These are phyloP conservation scores for Neurospora sp. DNA, from an alignment of 495 filamentous ascomycete species.

Conservation along the genomic window DNA sequence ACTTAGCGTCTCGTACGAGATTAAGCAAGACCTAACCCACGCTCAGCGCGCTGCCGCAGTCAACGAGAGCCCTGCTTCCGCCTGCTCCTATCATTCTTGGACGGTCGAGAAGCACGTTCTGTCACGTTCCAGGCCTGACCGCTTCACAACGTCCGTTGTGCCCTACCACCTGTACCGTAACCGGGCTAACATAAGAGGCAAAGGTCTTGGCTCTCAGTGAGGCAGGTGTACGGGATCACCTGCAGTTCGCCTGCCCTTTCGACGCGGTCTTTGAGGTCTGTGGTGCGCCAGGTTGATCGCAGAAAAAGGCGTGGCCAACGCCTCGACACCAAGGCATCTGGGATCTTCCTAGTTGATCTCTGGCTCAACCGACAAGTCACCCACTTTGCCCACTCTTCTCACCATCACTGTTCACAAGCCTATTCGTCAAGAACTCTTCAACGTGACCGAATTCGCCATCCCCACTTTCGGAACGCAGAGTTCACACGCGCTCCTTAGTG, in stretches of 20 bases:
- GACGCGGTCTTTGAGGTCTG: neutral
- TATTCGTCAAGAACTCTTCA: constrained; percentile 17
- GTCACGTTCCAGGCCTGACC: neutral
- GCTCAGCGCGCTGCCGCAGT: constrained; percentile 13
- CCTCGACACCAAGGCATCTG: constrained; percentile 8
- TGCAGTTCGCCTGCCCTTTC: neutral
- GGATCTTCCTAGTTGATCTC: constrained; percentile 17
- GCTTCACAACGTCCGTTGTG: neutral
- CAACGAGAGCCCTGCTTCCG: constrained; percentile 6
- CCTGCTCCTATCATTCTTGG: neutral
- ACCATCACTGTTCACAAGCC: constrained; percentile 9
- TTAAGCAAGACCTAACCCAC: constrained; percentile 15
- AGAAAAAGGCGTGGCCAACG: neutral
- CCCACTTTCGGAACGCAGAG: constrained; percentile 19
- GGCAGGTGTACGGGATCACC: neutral
- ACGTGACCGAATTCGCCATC: constrained; percentile 16
- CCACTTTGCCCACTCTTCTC: constrained; percentile 10
- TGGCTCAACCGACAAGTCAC: constrained; percentile 11
- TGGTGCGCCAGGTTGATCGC: constrained; percentile 1
- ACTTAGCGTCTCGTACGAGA: neutral
- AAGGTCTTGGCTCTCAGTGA: neutral
- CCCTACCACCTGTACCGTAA: neutral
- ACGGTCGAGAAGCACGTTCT: neutral
- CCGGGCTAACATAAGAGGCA: neutral
- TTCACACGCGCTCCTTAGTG: constrained; percentile 4